Evolutionary conservation across 352 stramenopile genomes (phyloP), one percentile per base, ranked within the genome.

Genomic region (Thalassiosira exigua): DNA sequence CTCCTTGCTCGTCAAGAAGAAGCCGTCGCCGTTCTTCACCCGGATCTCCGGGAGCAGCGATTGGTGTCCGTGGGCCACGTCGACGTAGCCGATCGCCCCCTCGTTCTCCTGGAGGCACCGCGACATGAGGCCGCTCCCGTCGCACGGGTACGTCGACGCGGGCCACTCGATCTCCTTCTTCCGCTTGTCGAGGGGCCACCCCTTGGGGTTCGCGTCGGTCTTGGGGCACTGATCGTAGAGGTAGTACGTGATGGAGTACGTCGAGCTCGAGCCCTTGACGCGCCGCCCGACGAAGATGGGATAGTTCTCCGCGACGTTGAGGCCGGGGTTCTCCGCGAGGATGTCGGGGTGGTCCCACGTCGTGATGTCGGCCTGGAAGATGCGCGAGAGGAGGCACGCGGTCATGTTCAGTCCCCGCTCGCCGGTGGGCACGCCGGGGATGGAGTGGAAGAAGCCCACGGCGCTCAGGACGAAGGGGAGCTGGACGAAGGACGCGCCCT

Each of bases 61-160:
- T 22, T 79, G 56, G 48, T 83, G 60, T 65, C 87, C 89, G 52
- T 93, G 87, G 9, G 85, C 87, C 51, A 67, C 65, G 46, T 94
- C 89, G 78, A 93, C 90, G 79, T 94, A 94, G 19, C 87, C 89
- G 62, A 94, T 93, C 5, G 87, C 75, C 36, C 85, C 86, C 29
- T 56, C 39, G 54, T 79, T 90, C 3, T 85, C 69, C 2, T 65
- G 33, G 39, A 94, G 85, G 60, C 85, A 92, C 2, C 67, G 42
- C 12, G 81, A 90, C 85, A 94, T 92, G 9, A 75, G 52, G 41
- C 66, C 74, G 39, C 62, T 84, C 42, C 89, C 89, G 64, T 92
- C 77, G 54, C 85, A 92, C 17, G 50, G 64, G 42, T 84, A 51
- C 0, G 86, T 90, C 9, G 69, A 69, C 0, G 53, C 57, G 65